Conservation (phyloP, 116 monocot species). For the Zostera marina region DNA sequence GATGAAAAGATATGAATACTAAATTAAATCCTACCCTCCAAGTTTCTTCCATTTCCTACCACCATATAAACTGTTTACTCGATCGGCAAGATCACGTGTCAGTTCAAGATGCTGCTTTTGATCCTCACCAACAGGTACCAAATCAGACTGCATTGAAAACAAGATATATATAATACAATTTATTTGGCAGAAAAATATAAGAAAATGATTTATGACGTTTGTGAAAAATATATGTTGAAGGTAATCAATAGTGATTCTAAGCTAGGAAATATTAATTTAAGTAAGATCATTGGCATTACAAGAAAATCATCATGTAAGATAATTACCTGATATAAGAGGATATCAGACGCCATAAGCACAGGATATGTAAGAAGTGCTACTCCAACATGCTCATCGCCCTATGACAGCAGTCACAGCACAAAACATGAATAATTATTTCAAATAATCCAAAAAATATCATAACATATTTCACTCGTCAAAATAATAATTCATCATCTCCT, state of each 20-base stretch:
- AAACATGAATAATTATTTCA: too few relatives aligned
- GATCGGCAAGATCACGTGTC: slow-evolving; percentile 84
- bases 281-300: background rate
- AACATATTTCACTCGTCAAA: too few relatives aligned
- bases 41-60: slow-evolving; percentile 97
- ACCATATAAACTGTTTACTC: slow-evolving; percentile 71
- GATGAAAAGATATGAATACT: background rate
- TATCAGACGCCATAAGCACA: slow-evolving; percentile 98
- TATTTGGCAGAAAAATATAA: background rate
- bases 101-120: slow-evolving; percentile 91
- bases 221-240: too few relatives aligned
- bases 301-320: background rate
- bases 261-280: too few relatives aligned
- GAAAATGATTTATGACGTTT: background rate
- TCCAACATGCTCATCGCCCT: slow-evolving; percentile 97
- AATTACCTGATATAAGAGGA: slow-evolving; percentile 87
- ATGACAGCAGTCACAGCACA: background rate
- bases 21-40: slow-evolving; percentile 50
- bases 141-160: slow-evolving; percentile 55
- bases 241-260: too few relatives aligned
- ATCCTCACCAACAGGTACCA: slow-evolving; percentile 96
- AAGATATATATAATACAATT: background rate
- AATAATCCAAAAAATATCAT: too few relatives aligned
- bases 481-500: too few relatives aligned
- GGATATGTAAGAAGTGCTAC: slow-evolving; percentile 96